Evolutionary conservation across 140 eudicot species (phyloP).

Genomic region (Cichorium intybus): DNA sequence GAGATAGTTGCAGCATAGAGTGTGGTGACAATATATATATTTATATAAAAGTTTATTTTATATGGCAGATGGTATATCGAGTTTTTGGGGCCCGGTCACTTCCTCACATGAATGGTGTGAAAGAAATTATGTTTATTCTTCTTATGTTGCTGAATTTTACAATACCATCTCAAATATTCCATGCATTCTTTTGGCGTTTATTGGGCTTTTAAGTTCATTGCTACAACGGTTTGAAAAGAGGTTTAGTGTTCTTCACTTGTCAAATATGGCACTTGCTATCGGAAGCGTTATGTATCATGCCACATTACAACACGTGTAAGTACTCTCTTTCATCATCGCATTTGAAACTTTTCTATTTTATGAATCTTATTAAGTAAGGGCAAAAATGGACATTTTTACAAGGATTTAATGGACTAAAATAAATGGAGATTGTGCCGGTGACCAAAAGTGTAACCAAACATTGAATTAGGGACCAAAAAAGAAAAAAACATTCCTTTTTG

Average conservation of each 20-base stretch:
- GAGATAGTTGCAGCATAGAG: constrained; percentile 18
- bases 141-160: constrained; percentile 65
- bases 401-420: no score
- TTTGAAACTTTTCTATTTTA: neutral
- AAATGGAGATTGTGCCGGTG: no score
- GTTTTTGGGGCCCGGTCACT: constrained; percentile 84
- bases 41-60: constrained; percentile 4
- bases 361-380: no score
- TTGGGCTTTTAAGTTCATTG: constrained; percentile 60
- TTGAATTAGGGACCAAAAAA: no score
- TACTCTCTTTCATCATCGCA: neutral
- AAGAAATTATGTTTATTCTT: constrained; percentile 57
- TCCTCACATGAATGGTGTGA: constrained; percentile 75
- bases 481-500: no score
- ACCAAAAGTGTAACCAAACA: no score
- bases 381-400: neutral
- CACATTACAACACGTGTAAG: constrained; percentile 61
- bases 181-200: constrained; percentile 57
- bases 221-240: constrained; percentile 67
- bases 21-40: constrained; percentile 8
- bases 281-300: constrained; percentile 66
- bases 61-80: constrained; percentile 62
- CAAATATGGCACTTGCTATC: constrained; percentile 59
- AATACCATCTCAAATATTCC: constrained; percentile 71
- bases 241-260: constrained; percentile 63